Evolutionary conservation across 495 filamentous ascomycete species (phyloP).

Genomic region (Neurospora sp.): DNA sequence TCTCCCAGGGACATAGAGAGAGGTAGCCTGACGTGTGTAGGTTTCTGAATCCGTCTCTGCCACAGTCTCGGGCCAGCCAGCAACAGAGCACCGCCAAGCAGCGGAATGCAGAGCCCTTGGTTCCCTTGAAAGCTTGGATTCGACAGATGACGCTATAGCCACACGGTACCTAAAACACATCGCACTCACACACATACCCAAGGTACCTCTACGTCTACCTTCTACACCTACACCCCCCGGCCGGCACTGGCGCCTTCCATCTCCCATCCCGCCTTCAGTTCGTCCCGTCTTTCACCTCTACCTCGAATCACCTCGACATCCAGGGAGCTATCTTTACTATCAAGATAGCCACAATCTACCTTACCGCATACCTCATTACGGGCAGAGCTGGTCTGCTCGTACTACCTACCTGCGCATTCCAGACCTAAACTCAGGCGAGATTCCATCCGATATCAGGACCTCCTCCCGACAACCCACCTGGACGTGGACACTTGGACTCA

Average conservation of each 20-base stretch:
- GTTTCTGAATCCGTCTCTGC: not conserved
- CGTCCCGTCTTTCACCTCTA: not conserved
- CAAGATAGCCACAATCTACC: not conserved
- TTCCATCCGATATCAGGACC: not conserved
- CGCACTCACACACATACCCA: not conserved
- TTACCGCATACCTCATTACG: not conserved
- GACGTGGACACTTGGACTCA: not conserved
- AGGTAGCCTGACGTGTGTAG: not conserved
- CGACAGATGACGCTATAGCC: not conserved
- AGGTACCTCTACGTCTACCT: not conserved
- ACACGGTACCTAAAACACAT: not conserved
- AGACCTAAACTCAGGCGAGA: slow-evolving; percentile 6
- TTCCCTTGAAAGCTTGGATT: not conserved
- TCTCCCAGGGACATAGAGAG: not conserved
- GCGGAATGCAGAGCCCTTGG: not conserved
- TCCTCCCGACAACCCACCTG: not conserved
- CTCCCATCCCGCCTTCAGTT: not conserved
- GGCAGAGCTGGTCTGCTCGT: not conserved
- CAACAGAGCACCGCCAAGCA: not conserved
- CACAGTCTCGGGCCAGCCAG: not conserved
- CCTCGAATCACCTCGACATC: not conserved
- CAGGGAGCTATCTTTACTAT: not conserved
- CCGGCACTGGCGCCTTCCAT: not conserved
- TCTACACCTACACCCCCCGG: not conserved
- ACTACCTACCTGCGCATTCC: not conserved